Base-by-base conservation (phyloP, 768 basidiomycete genomes). In the Chiua virens region DNA sequence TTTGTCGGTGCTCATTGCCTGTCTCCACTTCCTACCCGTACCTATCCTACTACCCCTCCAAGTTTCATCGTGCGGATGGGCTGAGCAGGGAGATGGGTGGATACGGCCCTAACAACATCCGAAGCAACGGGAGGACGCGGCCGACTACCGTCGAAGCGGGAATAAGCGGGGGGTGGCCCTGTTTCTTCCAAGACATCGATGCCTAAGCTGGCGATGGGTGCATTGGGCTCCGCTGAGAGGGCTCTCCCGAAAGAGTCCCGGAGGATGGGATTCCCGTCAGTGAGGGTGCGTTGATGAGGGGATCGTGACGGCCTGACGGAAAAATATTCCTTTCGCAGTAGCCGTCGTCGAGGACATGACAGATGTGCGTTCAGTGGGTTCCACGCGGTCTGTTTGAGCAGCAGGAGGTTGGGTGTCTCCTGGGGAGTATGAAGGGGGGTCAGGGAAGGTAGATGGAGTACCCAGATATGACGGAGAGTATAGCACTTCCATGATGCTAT, bases 401-500 rank as follows among this genome's bases (percentile, higher is more conserved):
- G 37, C 32, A 3, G 39, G 17, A 35, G 49, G 42, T 36, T 36
- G 34, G 8, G 18, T n/a, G 14, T 58, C 47, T 28, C 36, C 48
- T 7, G 14, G 18, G 25, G 28, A 41, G 18, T 66, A 66, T 13
- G 58, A 56, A 32, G 65, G 66, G 0, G 61, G 63, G n/a, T 46
- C 43, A 35, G 50, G 47, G 34, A 56, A 45, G 9, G 36, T n/a
- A n/a, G 45, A 38, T 34, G 52, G 40, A 25, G 49, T 55, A 34
- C 45, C 52, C 42, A 57, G 43, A 45, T 51, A 58, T 36, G 61
- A 59, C 15, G 42, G 30, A 25, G 63, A 57, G 50, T 66, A 63
- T 14, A 66, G 36, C 32, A 66, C 62, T 23, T 61, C 61, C 55
- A 61, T 59, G 30, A 66, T 46, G 21, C 45, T 59, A 23, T 42